These are phyloP conservation scores for Groenewaldozyma sp. DNA, from an alignment of 1,139 yeast species.

Conservation along the genomic window DNA sequence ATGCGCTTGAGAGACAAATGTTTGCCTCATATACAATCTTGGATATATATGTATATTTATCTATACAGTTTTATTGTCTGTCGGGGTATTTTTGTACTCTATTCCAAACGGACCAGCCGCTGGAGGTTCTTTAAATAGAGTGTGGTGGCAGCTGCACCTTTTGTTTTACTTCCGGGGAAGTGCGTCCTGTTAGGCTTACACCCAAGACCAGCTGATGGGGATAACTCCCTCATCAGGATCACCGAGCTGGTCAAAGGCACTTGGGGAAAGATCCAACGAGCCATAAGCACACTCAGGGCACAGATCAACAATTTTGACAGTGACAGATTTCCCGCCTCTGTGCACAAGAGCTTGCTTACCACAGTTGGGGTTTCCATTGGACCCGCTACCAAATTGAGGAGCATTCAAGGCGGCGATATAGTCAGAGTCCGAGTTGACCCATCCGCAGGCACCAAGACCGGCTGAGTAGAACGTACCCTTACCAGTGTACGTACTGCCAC, in stretches of 20 bases:
- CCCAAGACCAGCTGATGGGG: slow-evolving; percentile 39
- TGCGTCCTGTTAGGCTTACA: slow-evolving; percentile 6
- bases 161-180: neutral
- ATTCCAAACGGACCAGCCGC: neutral
- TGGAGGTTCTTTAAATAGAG: neutral
- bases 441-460: slow-evolving; percentile 59
- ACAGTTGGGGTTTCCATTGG: slow-evolving; percentile 39
- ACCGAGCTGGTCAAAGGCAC: slow-evolving; percentile 44
- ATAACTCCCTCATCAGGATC: slow-evolving; percentile 39
- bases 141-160: neutral
- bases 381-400: slow-evolving; percentile 27
- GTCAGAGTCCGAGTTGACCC: slow-evolving; percentile 39
- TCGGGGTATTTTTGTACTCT: no score
- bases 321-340: slow-evolving; percentile 38
- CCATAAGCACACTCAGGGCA: slow-evolving; percentile 43
- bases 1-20: no score
- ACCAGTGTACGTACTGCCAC: slow-evolving; percentile 33
- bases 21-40: slow-evolving; percentile 1
- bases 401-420: slow-evolving; percentile 36
- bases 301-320: slow-evolving; percentile 45
- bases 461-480: slow-evolving; percentile 52
- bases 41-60: neutral
- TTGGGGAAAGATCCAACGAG: slow-evolving; percentile 45
- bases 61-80: no score
- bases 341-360: slow-evolving; percentile 39